A percentile compares a stretch with the other conserved stretches of the same genome.
phyloP scores from a whole-genome alignment of 116 monocot genomes.

The Phalaenopsis hybrid region DNA sequence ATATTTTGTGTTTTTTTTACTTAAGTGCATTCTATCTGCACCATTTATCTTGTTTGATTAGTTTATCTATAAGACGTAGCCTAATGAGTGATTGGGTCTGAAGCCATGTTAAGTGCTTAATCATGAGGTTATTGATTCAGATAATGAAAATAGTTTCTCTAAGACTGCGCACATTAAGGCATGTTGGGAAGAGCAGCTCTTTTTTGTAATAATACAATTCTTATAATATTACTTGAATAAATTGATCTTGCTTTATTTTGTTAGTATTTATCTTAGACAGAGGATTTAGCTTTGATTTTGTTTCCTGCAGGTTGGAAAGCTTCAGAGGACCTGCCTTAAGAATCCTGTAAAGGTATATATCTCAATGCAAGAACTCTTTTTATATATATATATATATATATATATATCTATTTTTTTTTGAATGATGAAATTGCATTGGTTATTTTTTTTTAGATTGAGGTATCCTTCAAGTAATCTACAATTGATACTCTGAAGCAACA shows the following conservation, averaged over 20 bases:
- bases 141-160: no score
- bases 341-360: conserved; percentile 77
- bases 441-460: conserved; percentile 57
- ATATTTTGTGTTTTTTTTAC: neutral
- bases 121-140: no score
- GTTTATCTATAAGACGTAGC: no score
- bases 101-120: no score
- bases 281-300: neutral
- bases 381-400: neutral
- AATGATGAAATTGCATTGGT: neutral
- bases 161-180: no score
- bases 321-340: conserved; percentile 84
- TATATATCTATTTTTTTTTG: neutral
- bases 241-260: no score
- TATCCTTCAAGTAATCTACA: conserved; percentile 74
- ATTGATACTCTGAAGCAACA: conserved; percentile 84
- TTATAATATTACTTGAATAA: neutral
- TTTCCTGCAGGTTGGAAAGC: conserved; percentile 64
- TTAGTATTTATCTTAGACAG: no score
- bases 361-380: neutral
- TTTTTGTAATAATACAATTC: no score
- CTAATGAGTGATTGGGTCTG: no score
- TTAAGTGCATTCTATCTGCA: no score
- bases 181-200: no score
- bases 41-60: no score